Evolutionary conservation across 305 asterid genomes (phyloP).

Genomic region (Stenogyne calaminthoides): DNA sequence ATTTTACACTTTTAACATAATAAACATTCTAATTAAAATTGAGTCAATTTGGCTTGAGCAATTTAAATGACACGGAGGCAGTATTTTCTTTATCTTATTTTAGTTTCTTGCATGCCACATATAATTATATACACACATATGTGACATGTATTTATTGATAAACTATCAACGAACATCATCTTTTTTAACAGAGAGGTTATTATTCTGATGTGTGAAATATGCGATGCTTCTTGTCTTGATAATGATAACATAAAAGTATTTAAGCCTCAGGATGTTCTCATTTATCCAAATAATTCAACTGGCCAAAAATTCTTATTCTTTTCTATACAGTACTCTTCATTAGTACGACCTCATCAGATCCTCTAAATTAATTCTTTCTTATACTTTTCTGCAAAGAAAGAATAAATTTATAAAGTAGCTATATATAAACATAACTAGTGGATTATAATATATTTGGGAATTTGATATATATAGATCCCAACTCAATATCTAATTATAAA

Average conservation of each 20-base stretch:
- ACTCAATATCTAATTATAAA: background rate
- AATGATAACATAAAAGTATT: constrained; percentile 1
- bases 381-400: background rate
- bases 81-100: no score
- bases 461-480: background rate
- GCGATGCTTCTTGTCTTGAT: constrained; percentile 20
- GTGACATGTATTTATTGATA: background rate
- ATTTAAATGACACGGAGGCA: no score
- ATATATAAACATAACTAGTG: background rate
- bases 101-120: background rate
- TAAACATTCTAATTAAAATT: no score
- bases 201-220: constrained; percentile 24
- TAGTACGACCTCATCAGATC: constrained; percentile 2
- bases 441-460: background rate
- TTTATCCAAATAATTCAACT: constrained; percentile 40
- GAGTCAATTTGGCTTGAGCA: no score
- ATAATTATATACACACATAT: background rate
- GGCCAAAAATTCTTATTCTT: constrained; percentile 44
- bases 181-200: background rate
- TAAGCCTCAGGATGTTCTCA: constrained; percentile 29
- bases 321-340: constrained; percentile 10
- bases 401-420: background rate
- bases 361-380: constrained; percentile 8
- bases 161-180: background rate
- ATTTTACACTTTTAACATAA: no score